phyloP scores from a whole-genome alignment of 1,284 basidiomycete genomes.

The Stereum hirsutum region DNA sequence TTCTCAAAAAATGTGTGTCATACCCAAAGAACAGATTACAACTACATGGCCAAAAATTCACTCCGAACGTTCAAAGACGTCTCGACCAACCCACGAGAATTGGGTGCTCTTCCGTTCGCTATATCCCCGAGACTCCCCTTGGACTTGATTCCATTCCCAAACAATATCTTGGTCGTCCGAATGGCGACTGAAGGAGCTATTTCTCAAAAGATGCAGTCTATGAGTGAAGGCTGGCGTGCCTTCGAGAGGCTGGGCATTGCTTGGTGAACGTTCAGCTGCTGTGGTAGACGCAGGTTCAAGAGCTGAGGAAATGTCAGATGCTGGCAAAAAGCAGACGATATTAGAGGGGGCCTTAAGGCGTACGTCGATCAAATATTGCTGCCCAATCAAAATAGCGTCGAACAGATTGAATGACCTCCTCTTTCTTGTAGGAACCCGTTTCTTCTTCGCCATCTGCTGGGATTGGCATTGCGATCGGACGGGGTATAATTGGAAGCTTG shows the following conservation, averaged over 20 bases:
- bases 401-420: slow-evolving; percentile 9
- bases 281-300: not conserved
- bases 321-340: not conserved
- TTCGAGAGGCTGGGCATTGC: not conserved
- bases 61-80: too few relatives aligned
- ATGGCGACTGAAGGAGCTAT: not conserved
- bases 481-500: slow-evolving; percentile 42
- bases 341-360: too few relatives aligned
- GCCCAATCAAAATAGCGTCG: slow-evolving; percentile 18
- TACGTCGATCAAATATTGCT: slow-evolving; percentile 14
- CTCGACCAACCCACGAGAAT: slow-evolving; percentile 4
- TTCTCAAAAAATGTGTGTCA: too few relatives aligned
- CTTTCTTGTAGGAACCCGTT: slow-evolving; percentile 1
- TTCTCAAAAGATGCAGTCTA: slow-evolving; percentile 1
- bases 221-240: not conserved
- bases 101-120: slow-evolving; percentile 1
- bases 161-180: slow-evolving; percentile 3
- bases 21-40: too few relatives aligned
- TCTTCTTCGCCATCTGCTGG: slow-evolving; percentile 7
- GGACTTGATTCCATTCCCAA: slow-evolving; percentile 12
- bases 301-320: not conserved
- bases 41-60: too few relatives aligned
- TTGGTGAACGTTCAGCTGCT: not conserved
- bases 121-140: slow-evolving; percentile 4
- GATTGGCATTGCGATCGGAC: slow-evolving; percentile 12